Evolutionary conservation across 371 early-diverging fungal genomes (phyloP).

Genomic region (Rhizomucor miehei): DNA sequence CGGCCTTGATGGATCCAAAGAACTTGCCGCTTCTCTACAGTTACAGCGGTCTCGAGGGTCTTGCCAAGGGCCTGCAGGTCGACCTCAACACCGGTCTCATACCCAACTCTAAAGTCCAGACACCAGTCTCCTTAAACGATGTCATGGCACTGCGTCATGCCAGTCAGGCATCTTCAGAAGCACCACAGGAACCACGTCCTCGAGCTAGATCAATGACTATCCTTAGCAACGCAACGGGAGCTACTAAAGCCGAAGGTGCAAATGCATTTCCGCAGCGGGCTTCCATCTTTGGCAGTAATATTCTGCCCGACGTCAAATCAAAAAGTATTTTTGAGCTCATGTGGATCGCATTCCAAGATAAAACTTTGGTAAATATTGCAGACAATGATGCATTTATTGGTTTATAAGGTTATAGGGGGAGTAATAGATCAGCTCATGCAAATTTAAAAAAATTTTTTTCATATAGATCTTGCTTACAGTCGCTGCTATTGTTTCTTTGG

Average conservation of each 20-base stretch:
- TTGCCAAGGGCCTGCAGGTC: conserved; percentile 56
- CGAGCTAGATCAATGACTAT: conserved; percentile 15
- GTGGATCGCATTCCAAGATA: conserved; percentile 84
- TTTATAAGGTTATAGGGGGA: not conserved
- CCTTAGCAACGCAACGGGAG: conserved; percentile 7
- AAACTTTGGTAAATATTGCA: conserved; percentile 61
- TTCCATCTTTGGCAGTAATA: conserved; percentile 60
- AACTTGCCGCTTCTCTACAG: conserved; percentile 40
- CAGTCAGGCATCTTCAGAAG: not conserved
- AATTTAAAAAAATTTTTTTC: conserved; percentile 3
- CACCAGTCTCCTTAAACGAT: conserved; percentile 22
- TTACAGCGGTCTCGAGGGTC: conserved; percentile 50
- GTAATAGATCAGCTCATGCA: not conserved
- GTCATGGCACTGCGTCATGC: conserved; percentile 5
- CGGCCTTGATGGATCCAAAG: conserved; percentile 58
- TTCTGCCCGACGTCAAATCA: conserved; percentile 63
- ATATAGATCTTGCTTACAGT: conserved; percentile 69
- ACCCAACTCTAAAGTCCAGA: conserved; percentile 17
- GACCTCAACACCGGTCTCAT: conserved; percentile 49
- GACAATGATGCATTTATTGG: not conserved
- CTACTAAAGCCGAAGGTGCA: conserved; percentile 9
- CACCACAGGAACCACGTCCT: conserved; percentile 2
- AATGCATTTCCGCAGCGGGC: conserved; percentile 33
- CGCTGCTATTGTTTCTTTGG: conserved; percentile 86
- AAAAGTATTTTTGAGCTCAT: conserved; percentile 71